Percentiles rank a stretch among this genome's conserved stretches.
Evolutionary conservation across 345 rosid genomes (phyloP).

Genomic region (Kandelia obovata): DNA sequence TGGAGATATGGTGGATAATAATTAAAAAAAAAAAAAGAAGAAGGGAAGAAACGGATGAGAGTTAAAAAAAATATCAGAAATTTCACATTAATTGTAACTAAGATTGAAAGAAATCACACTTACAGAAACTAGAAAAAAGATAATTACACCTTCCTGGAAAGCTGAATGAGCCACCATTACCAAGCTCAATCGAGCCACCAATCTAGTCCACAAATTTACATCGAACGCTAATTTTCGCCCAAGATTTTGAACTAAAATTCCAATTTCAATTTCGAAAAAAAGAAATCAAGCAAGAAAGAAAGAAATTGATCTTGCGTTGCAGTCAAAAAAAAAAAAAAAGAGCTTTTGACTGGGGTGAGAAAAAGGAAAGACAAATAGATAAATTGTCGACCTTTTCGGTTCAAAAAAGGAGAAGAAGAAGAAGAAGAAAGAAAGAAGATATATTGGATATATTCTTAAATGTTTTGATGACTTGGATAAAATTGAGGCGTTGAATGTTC

Average conservation of each 20-base stretch:
- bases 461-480: slow-evolving; percentile 44
- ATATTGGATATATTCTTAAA: slow-evolving; percentile 11
- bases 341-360: slow-evolving; percentile 17
- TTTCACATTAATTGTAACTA: neutral
- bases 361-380: slow-evolving; percentile 13
- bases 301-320: neutral
- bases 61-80: neutral
- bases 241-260: slow-evolving; percentile 10
- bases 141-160: slow-evolving; percentile 4
- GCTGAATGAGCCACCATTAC: slow-evolving; percentile 23
- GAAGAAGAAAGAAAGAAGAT: slow-evolving; percentile 18
- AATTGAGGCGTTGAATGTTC: slow-evolving; percentile 32
- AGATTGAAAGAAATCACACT: slow-evolving; percentile 8
- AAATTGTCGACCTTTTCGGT: neutral
- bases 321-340: neutral
- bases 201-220: slow-evolving; percentile 7
- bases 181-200: slow-evolving; percentile 19
- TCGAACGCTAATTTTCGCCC: slow-evolving; percentile 10
- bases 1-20: neutral
- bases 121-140: slow-evolving; percentile 16
- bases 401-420: too few relatives aligned
- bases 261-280: neutral
- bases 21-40: too few relatives aligned
- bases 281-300: too few relatives aligned
- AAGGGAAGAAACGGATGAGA: neutral